These are phyloP conservation scores for Gossypium aridum DNA, from an alignment of 441 rosid genomes.

Conservation along the genomic window DNA sequence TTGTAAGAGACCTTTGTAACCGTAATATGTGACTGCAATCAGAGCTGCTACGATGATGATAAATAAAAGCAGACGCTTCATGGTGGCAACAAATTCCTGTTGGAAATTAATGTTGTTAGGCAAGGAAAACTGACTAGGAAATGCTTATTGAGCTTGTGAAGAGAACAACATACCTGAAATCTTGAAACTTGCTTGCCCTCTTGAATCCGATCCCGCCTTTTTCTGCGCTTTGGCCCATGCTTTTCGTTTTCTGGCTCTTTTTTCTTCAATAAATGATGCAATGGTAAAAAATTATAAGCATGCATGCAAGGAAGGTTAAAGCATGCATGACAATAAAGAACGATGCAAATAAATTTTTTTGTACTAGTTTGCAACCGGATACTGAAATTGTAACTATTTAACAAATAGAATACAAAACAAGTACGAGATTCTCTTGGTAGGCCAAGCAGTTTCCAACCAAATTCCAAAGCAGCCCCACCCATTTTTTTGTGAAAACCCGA, in stretches of 20 bases:
- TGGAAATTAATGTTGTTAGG: constrained; percentile 10
- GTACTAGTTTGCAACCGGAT: background rate
- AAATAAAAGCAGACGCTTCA: constrained; percentile 40
- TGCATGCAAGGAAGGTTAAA: background rate
- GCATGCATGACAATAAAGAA: background rate
- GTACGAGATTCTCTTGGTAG: background rate
- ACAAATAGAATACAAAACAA: background rate
- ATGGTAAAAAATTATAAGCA: background rate
- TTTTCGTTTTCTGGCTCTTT: constrained; percentile 44
- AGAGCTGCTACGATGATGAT: constrained; percentile 28
- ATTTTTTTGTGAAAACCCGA: background rate
- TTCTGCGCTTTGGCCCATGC: constrained; percentile 54
- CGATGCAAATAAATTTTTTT: background rate
- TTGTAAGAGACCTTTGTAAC: constrained; percentile 68
- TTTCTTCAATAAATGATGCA: constrained; percentile 32
- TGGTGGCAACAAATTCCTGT: constrained; percentile 45
- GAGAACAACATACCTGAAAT: constrained; percentile 39
- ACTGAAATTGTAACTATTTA: background rate
- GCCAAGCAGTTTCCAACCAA: background rate
- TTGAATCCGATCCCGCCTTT: constrained; percentile 46
- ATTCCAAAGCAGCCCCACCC: background rate
- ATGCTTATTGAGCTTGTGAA: background rate
- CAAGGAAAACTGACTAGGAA: background rate
- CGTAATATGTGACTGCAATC: constrained; percentile 39
- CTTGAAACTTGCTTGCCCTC: constrained; percentile 43